A percentile compares a stretch with the other conserved stretches of the same genome.
Evolutionary conservation across 768 basidiomycete species (phyloP).

Genomic region (Pilatotrama ljubarskyi): DNA sequence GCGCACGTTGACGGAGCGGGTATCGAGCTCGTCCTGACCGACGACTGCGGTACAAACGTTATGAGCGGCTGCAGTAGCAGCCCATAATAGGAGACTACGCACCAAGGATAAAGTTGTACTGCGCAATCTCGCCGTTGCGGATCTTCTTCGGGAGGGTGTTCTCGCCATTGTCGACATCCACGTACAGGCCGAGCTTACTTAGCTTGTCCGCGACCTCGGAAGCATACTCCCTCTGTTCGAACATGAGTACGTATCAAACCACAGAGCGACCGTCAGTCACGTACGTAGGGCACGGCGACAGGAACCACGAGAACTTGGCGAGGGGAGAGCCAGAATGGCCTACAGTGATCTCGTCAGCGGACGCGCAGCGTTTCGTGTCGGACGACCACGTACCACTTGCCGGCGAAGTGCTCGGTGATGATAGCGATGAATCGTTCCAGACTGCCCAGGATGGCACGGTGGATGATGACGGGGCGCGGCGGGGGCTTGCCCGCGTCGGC

Average conservation of each 20-base stretch:
- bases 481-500: slow-evolving; percentile 48
- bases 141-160: slow-evolving; percentile 97
- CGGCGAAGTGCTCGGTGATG: slow-evolving; percentile 94
- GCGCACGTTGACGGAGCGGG: slow-evolving; percentile 88
- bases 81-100: background rate
- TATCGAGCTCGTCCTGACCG: slow-evolving; percentile 88
- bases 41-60: slow-evolving; percentile 62
- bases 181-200: slow-evolving; percentile 70
- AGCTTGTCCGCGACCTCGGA: slow-evolving; percentile 73
- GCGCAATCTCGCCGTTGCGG: slow-evolving; percentile 93
- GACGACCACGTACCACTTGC: slow-evolving; percentile 76
- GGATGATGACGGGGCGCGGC: slow-evolving; percentile 93
- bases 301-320: slow-evolving; percentile 94
- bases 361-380: background rate
- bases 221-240: slow-evolving; percentile 82
- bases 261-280: slow-evolving; percentile 34
- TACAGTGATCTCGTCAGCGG: slow-evolving; percentile 29
- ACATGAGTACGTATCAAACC: background rate
- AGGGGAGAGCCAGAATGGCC: slow-evolving; percentile 99
- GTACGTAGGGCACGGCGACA: slow-evolving; percentile 84
- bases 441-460: slow-evolving; percentile 93
- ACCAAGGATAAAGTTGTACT: slow-evolving; percentile 99
- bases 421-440: slow-evolving; percentile 96
- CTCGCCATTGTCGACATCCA: slow-evolving; percentile 89
- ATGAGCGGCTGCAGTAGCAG: background rate